phyloP scores from a whole-genome alignment of 306 rosid genomes.

The Medicago ruthenica region DNA sequence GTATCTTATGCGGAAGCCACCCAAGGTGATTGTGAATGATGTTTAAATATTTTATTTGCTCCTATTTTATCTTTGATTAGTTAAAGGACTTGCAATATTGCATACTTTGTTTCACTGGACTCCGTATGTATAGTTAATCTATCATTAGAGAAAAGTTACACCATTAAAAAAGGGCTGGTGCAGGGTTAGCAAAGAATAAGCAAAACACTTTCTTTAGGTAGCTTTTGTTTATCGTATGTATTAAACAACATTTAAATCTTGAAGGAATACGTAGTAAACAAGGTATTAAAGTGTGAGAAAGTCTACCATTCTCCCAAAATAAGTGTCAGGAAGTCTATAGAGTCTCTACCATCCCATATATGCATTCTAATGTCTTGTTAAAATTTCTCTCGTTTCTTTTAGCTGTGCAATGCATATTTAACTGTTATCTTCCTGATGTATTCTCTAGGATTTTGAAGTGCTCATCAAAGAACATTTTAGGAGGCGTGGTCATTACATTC shows the following conservation, averaged over 20 bases:
- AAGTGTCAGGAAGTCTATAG: conserved; percentile 12
- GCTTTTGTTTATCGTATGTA: neutral
- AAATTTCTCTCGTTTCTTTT: conserved; percentile 21
- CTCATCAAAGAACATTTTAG: conserved; percentile 82
- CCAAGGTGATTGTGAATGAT: conserved; percentile 70
- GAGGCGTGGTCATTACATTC: conserved; percentile 86
- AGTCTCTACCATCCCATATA: conserved; percentile 14
- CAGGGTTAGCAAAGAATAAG: neutral
- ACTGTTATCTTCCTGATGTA: conserved; percentile 41
- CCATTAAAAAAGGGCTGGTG: neutral
- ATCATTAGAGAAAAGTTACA: conserved; percentile 11
- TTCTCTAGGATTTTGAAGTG: conserved; percentile 78
- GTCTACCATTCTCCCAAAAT: neutral
- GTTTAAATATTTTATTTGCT: conserved; percentile 2
- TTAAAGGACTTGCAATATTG: conserved; percentile 13
- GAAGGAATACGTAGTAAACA: neutral
- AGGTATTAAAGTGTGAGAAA: neutral
- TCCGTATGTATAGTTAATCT: neutral
- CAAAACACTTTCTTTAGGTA: neutral
- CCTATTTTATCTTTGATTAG: conserved; percentile 21
- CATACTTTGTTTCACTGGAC: neutral
- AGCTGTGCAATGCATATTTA: conserved; percentile 33
- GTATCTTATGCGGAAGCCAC: conserved; percentile 91
- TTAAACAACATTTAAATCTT: conserved; percentile 2
- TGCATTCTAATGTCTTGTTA: conserved; percentile 16